Evolutionary conservation across 1,139 yeast genomes (phyloP).

Genomic region (Pichia sp.): DNA sequence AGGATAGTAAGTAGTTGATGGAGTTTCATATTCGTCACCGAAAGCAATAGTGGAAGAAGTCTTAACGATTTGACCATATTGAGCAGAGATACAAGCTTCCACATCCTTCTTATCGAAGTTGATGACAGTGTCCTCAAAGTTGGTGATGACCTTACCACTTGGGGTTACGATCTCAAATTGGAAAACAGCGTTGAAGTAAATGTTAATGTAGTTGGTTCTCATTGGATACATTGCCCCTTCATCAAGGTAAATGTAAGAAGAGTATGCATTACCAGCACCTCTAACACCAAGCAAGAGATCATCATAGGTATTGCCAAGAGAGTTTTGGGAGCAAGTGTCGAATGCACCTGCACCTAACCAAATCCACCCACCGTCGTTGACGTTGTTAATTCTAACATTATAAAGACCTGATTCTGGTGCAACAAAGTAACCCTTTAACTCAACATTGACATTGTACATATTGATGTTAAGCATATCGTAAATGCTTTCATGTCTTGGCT

Average conservation of each 20-base stretch:
- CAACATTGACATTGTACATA: slow-evolving; percentile 5
- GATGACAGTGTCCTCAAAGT: slow-evolving; percentile 5
- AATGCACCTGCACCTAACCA: slow-evolving; percentile 24
- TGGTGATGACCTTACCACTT: slow-evolving; percentile 7
- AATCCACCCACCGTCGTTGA: slow-evolving; percentile 24
- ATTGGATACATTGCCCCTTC: slow-evolving; percentile 25
- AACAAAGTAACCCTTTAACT: slow-evolving; percentile 11
- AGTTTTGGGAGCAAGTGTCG: slow-evolving; percentile 20
- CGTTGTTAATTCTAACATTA: slow-evolving; percentile 6
- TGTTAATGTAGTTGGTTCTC: slow-evolving; percentile 20
- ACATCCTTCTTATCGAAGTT: slow-evolving; percentile 1
- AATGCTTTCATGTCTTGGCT: background rate
- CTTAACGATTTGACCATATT: background rate
- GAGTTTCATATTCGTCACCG: background rate
- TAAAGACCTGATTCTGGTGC: slow-evolving; percentile 21
- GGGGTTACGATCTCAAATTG: slow-evolving; percentile 14
- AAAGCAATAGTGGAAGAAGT: background rate
- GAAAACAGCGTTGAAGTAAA: slow-evolving; percentile 11
- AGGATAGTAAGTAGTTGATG: background rate
- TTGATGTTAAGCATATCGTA: slow-evolving; percentile 2
- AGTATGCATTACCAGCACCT: slow-evolving; percentile 4
- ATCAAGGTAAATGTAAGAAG: slow-evolving; percentile 12
- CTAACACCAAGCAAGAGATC: slow-evolving; percentile 5
- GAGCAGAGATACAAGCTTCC: background rate
- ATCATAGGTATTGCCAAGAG: background rate